Conservation (phyloP, 176 grass and related monocot species). For the Avena sativa region DNA sequence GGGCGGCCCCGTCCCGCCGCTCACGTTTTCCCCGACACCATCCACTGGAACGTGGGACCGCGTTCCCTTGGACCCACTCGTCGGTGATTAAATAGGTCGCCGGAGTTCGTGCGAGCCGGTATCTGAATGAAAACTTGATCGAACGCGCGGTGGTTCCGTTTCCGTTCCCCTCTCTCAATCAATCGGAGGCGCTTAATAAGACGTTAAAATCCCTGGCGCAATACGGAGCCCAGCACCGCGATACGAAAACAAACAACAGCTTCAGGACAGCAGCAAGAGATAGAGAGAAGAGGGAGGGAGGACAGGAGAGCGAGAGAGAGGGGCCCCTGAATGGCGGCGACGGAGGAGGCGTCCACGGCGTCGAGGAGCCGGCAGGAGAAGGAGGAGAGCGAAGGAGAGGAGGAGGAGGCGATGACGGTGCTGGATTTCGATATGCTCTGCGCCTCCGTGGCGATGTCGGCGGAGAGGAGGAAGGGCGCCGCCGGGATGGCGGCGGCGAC, state of each 20-base stretch:
- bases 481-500: neutral
- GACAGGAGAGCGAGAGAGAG: too few relatives aligned
- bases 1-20: neutral
- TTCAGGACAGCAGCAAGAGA: neutral
- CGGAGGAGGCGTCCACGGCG: constrained; percentile 34
- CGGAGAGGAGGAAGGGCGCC: constrained; percentile 50
- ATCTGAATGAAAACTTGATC: neutral
- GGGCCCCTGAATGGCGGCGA: neutral
- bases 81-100: neutral
- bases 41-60: neutral
- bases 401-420: constrained; percentile 54
- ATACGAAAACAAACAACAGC: constrained; percentile 4
- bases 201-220: constrained; percentile 50
- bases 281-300: neutral
- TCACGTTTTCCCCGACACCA: accelerated
- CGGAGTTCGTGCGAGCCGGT: neutral
- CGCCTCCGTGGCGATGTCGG: constrained; percentile 79
- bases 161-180: constrained; percentile 17
- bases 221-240: neutral
- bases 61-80: neutral
- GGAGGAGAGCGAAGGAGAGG: constrained; percentile 37
- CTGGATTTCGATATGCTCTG: constrained; percentile 99
- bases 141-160: neutral
- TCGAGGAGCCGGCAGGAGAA: constrained; percentile 1
- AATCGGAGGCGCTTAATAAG: constrained; percentile 45